Evolutionary conservation across 176 grass and related monocot genomes (phyloP), one percentile per base, ranked within the genome.

Genomic region (Hsuehochloa calcarea): DNA sequence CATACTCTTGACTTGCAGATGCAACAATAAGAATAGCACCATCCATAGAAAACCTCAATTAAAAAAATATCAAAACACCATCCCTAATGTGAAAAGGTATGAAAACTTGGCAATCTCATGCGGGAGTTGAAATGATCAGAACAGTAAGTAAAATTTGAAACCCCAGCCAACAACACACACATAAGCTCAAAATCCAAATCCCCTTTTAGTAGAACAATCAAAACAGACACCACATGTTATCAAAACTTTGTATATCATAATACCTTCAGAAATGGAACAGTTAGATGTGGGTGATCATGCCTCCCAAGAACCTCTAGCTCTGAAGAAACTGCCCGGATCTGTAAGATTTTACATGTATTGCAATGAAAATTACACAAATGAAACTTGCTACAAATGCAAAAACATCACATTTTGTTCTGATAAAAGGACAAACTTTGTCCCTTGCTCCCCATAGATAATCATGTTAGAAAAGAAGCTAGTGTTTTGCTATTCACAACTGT

Each of bases 231-330:
- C 39, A 81, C 44, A 63, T 35, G 64, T 41, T 76, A 66, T 73
- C 26, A 93, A 87, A 63, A 88, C 52, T 55, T 5, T 27, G 52
- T 70, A 70, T 56, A 84, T 68, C 74, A 54, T 35, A 81, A 74
- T 82, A 95, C 96, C 93, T 98, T 95, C 77, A 98, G 87, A 90
- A 98, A 98, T 75, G 96, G 87, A 79, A 93, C 75, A 80, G 96
- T 98, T 87, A 98, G 85, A 84, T 95, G 89, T 34, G 96, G 93
- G 71, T 92, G 91, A 56, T 98, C 89, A 73, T 95, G 93, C 85
- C 96, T 95, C 72, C 93, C 96, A 79, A 98, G 87, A 49, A 98
- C 86, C 89, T 95, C 91, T 69, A 95, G 77, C 84, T 95, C 93
- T 59, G 87, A 90, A 81, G 96, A 98, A 83, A 98, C 84, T 51